These are phyloP conservation scores for Yarrowia porcina DNA, from an alignment of 805 yeast species.

Conservation along the genomic window DNA sequence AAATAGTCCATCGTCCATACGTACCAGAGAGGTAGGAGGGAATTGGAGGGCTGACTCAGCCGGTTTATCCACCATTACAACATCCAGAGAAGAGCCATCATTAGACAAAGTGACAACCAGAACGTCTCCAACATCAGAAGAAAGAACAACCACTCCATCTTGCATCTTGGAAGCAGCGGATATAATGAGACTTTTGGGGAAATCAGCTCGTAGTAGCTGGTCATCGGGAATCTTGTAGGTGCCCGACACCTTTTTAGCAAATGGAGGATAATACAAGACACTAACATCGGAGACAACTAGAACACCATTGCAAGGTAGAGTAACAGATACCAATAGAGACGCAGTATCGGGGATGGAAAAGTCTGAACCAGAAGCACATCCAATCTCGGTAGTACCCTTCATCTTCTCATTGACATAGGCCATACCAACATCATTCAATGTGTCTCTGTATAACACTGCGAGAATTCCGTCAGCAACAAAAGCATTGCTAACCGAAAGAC, in stretches of 20 bases:
- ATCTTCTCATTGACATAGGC: background rate
- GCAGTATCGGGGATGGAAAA: conserved; percentile 1
- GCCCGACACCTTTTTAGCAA: background rate
- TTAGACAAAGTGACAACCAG: background rate
- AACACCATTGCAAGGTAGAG: conserved; percentile 9
- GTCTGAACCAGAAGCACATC: background rate
- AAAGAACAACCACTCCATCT: conserved; percentile 2
- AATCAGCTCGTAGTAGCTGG: conserved; percentile 4
- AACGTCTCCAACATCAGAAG: conserved; percentile 22
- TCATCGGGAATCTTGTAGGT: conserved; percentile 8
- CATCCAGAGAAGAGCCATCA: background rate
- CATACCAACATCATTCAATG: conserved; percentile 4
- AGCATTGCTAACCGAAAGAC: conserved; percentile 8
- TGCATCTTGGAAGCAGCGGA: conserved; percentile 10
- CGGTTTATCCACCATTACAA: background rate
- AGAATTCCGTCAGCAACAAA: conserved; percentile 1
- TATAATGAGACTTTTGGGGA: background rate
- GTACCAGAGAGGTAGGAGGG: conserved; percentile 18
- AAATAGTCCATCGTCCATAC: conserved; percentile 3
- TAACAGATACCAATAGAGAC: background rate
- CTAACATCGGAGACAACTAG: conserved; percentile 1
- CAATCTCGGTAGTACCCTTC: background rate
- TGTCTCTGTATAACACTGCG: conserved; percentile 17
- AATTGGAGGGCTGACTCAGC: conserved; percentile 6
- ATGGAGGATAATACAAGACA: conserved; percentile 12